phyloP scores from a whole-genome alignment of 352 stramenopile genomes.

The Phytophthora meadii region DNA sequence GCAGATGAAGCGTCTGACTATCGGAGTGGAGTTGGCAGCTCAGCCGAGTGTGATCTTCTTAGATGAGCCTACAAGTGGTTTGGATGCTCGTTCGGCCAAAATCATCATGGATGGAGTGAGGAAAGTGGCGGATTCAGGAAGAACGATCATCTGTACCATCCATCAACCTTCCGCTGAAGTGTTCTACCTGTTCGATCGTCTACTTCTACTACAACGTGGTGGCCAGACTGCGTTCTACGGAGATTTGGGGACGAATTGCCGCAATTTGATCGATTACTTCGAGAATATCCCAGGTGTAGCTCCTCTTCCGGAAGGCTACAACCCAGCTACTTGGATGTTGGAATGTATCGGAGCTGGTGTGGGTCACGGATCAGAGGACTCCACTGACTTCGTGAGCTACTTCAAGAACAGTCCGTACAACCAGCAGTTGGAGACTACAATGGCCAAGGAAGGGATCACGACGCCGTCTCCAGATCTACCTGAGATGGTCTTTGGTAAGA shows the following conservation, averaged over 20 bases:
- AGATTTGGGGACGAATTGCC: constrained; percentile 34
- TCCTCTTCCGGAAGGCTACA: constrained; percentile 9
- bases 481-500: constrained; percentile 30
- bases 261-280: constrained; percentile 29
- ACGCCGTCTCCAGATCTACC: constrained; percentile 25
- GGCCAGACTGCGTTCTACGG: constrained; percentile 48
- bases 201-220: constrained; percentile 65
- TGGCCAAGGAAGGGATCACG: constrained; percentile 29
- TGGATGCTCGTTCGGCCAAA: constrained; percentile 13
- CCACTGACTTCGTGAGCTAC: constrained; percentile 17
- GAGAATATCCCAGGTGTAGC: constrained; percentile 10
- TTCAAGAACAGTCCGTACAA: constrained; percentile 21
- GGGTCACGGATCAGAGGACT: constrained; percentile 4
- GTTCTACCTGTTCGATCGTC: constrained; percentile 60
- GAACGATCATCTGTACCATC: constrained; percentile 18
- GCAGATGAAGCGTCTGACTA: constrained; percentile 19
- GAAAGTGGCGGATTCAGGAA: constrained; percentile 9
- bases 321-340: constrained; percentile 12
- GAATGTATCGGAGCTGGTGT: constrained; percentile 17
- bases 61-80: constrained; percentile 9
- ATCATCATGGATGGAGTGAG: constrained; percentile 13
- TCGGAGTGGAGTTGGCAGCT: constrained; percentile 10
- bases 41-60: constrained; percentile 15
- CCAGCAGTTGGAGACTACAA: constrained; percentile 9
- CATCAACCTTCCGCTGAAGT: constrained; percentile 15